Percentiles rank a stretch among this genome's conserved stretches.
Conservation (phyloP, 2,329 filamentous ascomycete genomes). For the Diatrype stigma region DNA sequence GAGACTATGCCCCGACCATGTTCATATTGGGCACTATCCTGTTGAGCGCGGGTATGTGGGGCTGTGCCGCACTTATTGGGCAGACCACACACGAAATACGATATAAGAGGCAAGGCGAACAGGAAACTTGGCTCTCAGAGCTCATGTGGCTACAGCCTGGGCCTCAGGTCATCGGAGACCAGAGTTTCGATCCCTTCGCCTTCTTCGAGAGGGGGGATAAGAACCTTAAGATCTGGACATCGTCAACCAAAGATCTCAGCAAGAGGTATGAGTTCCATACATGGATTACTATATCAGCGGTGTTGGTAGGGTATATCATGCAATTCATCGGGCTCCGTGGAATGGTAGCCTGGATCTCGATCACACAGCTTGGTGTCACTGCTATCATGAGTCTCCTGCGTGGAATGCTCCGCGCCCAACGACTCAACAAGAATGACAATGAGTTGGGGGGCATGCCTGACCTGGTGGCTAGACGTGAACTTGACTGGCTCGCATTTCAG, state of each 20-base stretch:
- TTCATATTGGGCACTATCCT: slow-evolving; percentile 13
- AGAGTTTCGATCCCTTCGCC: slow-evolving; percentile 19
- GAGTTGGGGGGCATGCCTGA: slow-evolving; percentile 8
- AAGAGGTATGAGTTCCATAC: slow-evolving; percentile 2
- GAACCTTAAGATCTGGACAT: slow-evolving; percentile 5
- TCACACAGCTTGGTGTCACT: slow-evolving; percentile 14
- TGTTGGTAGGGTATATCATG: slow-evolving; percentile 9
- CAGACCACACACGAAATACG: slow-evolving; percentile 13
- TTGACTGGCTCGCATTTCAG: slow-evolving; percentile 19
- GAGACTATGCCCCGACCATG: slow-evolving; percentile 13
- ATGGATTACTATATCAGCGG: slow-evolving; percentile 1
- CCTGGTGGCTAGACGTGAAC: slow-evolving; percentile 13
- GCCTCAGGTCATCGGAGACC: slow-evolving; percentile 16
- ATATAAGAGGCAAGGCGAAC: background rate
- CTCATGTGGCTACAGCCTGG: slow-evolving; percentile 20
- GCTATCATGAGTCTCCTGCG: slow-evolving; percentile 16
- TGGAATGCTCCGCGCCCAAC: slow-evolving; percentile 12
- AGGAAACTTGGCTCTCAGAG: background rate
- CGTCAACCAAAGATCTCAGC: slow-evolving; percentile 4
- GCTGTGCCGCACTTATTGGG: slow-evolving; percentile 16
- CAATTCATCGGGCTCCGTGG: slow-evolving; percentile 20
- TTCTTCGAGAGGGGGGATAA: slow-evolving; percentile 10
- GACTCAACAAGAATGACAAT: slow-evolving; percentile 11
- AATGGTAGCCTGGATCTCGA: slow-evolving; percentile 14
- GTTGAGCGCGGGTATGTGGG: slow-evolving; percentile 16